These are phyloP conservation scores for Gloeophyllum trabeum DNA, from an alignment of 768 basidiomycete species.

Conservation along the genomic window DNA sequence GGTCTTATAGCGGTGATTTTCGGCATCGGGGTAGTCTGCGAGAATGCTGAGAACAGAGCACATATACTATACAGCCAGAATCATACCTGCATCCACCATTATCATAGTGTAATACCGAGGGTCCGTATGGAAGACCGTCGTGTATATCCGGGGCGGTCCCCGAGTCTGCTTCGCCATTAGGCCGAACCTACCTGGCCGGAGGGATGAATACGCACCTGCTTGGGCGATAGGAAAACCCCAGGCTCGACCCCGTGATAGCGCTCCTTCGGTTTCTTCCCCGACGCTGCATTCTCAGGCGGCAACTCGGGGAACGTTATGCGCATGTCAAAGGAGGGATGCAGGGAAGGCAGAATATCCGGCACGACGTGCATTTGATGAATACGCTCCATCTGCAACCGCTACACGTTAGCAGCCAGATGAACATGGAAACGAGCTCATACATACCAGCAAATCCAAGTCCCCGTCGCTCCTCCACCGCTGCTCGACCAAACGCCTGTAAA, in stretches of 20 bases:
- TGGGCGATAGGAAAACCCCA: slow-evolving; percentile 54
- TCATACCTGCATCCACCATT: slow-evolving; percentile 75
- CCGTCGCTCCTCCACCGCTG: slow-evolving; percentile 82
- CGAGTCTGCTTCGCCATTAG: slow-evolving; percentile 36
- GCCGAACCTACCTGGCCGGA: neutral
- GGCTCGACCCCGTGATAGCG: slow-evolving; percentile 45
- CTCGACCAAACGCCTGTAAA: slow-evolving; percentile 74
- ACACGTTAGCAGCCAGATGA: neutral
- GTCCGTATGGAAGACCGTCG: slow-evolving; percentile 75
- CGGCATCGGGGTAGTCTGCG: slow-evolving; percentile 74
- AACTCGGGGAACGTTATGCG: slow-evolving; percentile 44
- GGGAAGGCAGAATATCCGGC: slow-evolving; percentile 69
- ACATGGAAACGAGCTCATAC: slow-evolving; percentile 15
- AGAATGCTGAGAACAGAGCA: slow-evolving; percentile 3
- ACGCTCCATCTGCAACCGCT: slow-evolving; percentile 69
- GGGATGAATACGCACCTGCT: slow-evolving; percentile 37
- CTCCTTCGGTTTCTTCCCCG: slow-evolving; percentile 14
- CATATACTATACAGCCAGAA: neutral
- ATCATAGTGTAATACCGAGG: slow-evolving; percentile 78
- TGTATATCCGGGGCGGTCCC: slow-evolving; percentile 50
- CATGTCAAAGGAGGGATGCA: slow-evolving; percentile 69
- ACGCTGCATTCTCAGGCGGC: slow-evolving; percentile 16
- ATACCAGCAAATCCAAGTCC: slow-evolving; percentile 70
- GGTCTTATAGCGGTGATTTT: slow-evolving; percentile 48
- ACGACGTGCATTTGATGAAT: slow-evolving; percentile 85